A percentile compares a stretch with the other conserved stretches of the same genome.
Evolutionary conservation across 306 rosid species (phyloP).

Genomic region (Dicorynia guianensis): DNA sequence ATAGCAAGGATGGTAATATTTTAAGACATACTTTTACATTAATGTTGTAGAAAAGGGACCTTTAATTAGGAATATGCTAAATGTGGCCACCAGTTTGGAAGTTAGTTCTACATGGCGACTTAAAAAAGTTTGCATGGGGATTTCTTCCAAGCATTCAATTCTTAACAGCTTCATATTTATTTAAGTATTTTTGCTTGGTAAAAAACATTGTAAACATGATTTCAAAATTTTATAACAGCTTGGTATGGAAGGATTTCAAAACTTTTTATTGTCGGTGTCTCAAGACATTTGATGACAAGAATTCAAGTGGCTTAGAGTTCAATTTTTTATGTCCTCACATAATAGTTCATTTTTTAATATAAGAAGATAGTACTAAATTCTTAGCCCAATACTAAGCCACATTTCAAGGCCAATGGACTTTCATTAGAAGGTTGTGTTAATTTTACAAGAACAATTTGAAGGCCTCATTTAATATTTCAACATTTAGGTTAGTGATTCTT

Average conservation of each 20-base stretch:
- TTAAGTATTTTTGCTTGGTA: neutral
- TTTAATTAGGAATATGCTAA: too few relatives aligned
- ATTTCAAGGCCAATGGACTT: conserved; percentile 6
- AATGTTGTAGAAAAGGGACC: too few relatives aligned
- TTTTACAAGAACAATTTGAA: neutral
- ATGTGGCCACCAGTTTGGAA: too few relatives aligned
- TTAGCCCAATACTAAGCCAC: neutral
- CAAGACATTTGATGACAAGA: conserved; percentile 2
- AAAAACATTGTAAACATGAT: neutral
- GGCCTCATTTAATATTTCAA: neutral
- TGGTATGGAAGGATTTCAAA: conserved; percentile 12
- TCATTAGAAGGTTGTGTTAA: conserved; percentile 15
- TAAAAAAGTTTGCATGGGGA: too few relatives aligned
- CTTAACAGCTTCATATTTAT: neutral
- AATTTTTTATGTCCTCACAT: conserved; percentile 1
- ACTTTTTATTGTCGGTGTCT: neutral
- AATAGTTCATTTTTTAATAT: neutral
- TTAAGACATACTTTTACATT: too few relatives aligned
- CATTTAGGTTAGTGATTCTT: conserved; percentile 28
- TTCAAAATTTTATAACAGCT: conserved; percentile 6
- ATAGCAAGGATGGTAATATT: too few relatives aligned
- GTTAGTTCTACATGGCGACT: too few relatives aligned
- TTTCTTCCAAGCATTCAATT: neutral
- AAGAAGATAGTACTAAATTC: neutral
- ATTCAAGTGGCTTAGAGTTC: conserved; percentile 1